phyloP scores from a whole-genome alignment of 371 early-diverging fungal species.

The Saksenaea vasiformis region DNA sequence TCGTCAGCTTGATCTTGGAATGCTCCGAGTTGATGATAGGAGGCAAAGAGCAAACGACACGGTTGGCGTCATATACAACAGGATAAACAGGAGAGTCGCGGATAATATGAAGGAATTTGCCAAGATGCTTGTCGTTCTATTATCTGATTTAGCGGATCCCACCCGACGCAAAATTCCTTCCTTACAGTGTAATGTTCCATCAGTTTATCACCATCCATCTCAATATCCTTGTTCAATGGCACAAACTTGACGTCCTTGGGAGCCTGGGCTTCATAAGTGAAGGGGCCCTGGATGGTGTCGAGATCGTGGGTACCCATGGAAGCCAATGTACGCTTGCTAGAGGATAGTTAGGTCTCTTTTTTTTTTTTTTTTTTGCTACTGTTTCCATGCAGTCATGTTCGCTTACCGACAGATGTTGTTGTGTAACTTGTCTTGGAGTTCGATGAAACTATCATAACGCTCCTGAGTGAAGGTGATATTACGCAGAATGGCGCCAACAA shows the following conservation, averaged over 20 bases:
- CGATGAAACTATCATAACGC: constrained; percentile 95
- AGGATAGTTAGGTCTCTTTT: neutral
- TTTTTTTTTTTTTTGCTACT: neutral
- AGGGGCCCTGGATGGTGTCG: constrained; percentile 93
- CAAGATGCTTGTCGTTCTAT: constrained; percentile 79
- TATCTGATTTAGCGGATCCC: neutral
- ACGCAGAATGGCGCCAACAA: constrained; percentile 95
- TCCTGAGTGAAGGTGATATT: constrained; percentile 84
- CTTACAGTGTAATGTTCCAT: constrained; percentile 86
- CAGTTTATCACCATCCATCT: constrained; percentile 87
- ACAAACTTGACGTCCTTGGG: constrained; percentile 93
- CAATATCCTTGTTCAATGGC: constrained; percentile 92
- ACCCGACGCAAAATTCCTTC: neutral
- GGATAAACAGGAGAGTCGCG: constrained; percentile 92
- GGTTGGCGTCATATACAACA: constrained; percentile 86
- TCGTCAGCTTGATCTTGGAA: constrained; percentile 95
- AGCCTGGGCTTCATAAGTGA: constrained; percentile 92
- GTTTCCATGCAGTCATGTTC: no score
- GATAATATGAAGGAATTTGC: constrained; percentile 93
- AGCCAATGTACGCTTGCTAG: constrained; percentile 92
- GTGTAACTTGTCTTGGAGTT: constrained; percentile 99
- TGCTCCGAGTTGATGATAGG: constrained; percentile 99
- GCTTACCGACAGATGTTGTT: constrained; percentile 89
- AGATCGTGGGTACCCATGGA: constrained; percentile 99
- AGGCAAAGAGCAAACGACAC: constrained; percentile 94